These are phyloP conservation scores for Bremia lactucae DNA, from an alignment of 352 stramenopile genomes.

Conservation along the genomic window DNA sequence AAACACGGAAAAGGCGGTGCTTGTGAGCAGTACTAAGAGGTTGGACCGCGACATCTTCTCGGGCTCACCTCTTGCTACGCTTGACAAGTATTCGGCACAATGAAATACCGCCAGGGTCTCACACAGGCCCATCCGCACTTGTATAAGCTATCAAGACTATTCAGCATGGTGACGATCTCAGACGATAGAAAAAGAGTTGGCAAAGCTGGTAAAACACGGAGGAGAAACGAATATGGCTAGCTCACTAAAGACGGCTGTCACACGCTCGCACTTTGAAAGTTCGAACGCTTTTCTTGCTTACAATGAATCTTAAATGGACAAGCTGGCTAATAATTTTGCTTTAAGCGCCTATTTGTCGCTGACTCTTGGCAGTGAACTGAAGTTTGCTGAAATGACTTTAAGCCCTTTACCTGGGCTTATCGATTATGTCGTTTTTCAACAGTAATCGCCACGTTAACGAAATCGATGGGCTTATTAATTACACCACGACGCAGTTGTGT, in stretches of 20 bases:
- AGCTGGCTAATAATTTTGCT: slow-evolving; percentile 95
- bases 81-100: slow-evolving; percentile 93
- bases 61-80: slow-evolving; percentile 83
- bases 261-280: slow-evolving; percentile 85
- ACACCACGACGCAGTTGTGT: slow-evolving; percentile 93
- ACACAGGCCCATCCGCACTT: slow-evolving; percentile 96
- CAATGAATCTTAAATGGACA: slow-evolving; percentile 95
- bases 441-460: slow-evolving; percentile 90
- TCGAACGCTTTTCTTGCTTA: slow-evolving; percentile 81
- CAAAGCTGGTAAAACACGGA: slow-evolving; percentile 92
- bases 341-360: slow-evolving; percentile 92
- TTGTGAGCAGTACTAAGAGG: slow-evolving; percentile 91
- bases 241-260: slow-evolving; percentile 86
- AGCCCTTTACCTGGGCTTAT: slow-evolving; percentile 96
- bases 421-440: slow-evolving; percentile 94
- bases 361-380: slow-evolving; percentile 94
- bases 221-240: slow-evolving; percentile 86
- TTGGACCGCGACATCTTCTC: slow-evolving; percentile 98
- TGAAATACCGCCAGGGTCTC: slow-evolving; percentile 89
- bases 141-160: slow-evolving; percentile 95
- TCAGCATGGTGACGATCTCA: slow-evolving; percentile 89
- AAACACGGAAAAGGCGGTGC: slow-evolving; percentile 91
- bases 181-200: slow-evolving; percentile 91
- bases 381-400: slow-evolving; percentile 97
- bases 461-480: slow-evolving; percentile 93